Evolutionary conservation across 371 early-diverging fungal genomes (phyloP), one percentile per base, ranked within the genome.

Genomic region (Gilbertella persicaria): DNA sequence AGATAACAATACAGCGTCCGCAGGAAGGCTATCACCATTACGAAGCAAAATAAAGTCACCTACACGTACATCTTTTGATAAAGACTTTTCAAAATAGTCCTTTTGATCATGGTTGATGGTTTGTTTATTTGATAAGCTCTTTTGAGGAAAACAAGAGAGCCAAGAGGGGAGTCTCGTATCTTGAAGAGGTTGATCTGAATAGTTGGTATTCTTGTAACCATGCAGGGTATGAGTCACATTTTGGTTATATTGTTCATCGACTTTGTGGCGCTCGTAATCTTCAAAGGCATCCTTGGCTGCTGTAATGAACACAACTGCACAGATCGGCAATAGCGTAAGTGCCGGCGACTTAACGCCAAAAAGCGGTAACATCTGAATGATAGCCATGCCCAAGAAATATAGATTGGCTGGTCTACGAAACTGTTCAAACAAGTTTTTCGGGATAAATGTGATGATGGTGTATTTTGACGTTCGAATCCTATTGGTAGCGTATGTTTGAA

Each of bases 211-310:
- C 46, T 74, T 62, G 67, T 88, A 88, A 44, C 90, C 86, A 23
- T 75, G 58, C 12, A 97, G 78, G 16, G 85, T 81, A 40, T 80
- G 80, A 8, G 91, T 83, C 21, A 75, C 73, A 25, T 88, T 83
- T 48, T 85, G 80, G 75, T 99, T 99, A 44, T 91, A 89, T 43
- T 83, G 79, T 8, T 84, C 77, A 68, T 99, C 99, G 3, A 92
- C 81, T 50, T 88, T 79, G 64, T 96, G 97, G 20, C 99, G 86
- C 55, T 91, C 89, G 65, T 87, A 91, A 72, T 99, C 99, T 72
- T 98, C 98, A 44, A 98, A 80, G 5, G 84, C 99, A 67, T 98
- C 98, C 71, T 98, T 99, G 55, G 93, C 58, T 13, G 95, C 97
- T 0, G 96, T 94, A 40, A 94, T 87, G 16, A 77, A 73, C 17